Base-by-base conservation (phyloP, 1,284 basidiomycete species). In the Athelia psychrophila region DNA sequence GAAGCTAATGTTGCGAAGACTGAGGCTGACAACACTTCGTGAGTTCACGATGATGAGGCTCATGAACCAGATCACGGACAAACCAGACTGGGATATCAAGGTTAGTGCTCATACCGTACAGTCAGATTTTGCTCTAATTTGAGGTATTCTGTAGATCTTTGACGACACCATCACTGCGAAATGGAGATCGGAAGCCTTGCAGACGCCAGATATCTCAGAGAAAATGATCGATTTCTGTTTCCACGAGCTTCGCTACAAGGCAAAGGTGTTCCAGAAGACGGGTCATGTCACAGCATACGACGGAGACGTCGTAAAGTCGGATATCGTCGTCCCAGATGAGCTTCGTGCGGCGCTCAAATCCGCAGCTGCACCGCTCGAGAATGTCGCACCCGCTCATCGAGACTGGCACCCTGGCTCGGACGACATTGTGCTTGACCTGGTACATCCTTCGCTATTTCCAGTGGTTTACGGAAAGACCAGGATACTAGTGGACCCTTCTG, bases 371-470 rank as follows among this genome's bases (percentile, higher is more conserved):
- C 49, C 54, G 2, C 65, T 72, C 15, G 69, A 73, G 46, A 53
- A 65, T 30, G 60, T 73, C 4, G 67, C 38, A 6, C 9, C 16
- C 9, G 20, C n/a, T 8, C 20, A 42, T 22, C 6, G 38, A 18
- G 38, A 42, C 38, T 42, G 38, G 38, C 38, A 42, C 38, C 38
- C 38, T 42, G 38, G 38, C 20, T 42, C 38, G 6, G 38, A 42
- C 20, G 20, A 42, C 1, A 70, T 60, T 32, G 74, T 77, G 2
- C 66, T 75, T 18, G 71, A 76, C 52, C 64, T 77, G 33, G 70
- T 77, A 1, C 72, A 77, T 51, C 75, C 75, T 0, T 74, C 71
- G 1, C 60, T 76, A 6, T 76, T 66, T 51, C 69, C 68, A 2
- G 53, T 74, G 3, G 58, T 71, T 3, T 73, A 73, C 56, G 66